Conservation (phyloP, 75 land plant genomes). For the Azolla pinnata region DNA sequence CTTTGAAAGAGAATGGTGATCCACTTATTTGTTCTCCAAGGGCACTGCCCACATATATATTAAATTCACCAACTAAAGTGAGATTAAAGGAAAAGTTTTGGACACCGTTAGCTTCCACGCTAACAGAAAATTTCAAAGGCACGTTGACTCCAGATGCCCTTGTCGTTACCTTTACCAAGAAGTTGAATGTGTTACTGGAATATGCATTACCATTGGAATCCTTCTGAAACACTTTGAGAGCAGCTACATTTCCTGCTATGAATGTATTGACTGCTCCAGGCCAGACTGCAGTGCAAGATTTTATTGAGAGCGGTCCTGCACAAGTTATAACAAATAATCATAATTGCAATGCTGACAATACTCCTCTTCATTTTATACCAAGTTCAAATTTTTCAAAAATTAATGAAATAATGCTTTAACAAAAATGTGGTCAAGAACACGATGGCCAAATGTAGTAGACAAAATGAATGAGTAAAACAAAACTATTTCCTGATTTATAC, state of each 20-base stretch:
- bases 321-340: no score
- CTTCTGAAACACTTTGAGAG: neutral
- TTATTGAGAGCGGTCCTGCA: neutral
- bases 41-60: neutral
- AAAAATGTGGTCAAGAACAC: no score
- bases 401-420: no score
- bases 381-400: no score
- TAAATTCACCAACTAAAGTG: neutral
- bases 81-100: neutral
- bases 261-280: neutral
- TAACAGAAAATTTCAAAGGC: neutral
- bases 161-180: neutral
- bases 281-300: neutral
- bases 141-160: neutral
- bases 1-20: neutral
- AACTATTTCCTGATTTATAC: neutral
- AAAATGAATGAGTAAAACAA: neutral
- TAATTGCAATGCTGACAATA: no score
- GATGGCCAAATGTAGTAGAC: neutral
- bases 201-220: neutral
- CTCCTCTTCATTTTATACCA: no score
- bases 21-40: conserved; percentile 4
- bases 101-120: neutral
- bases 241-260: neutral
- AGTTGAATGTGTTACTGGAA: neutral